Evolutionary conservation across 208 protist genomes (phyloP), one percentile per base, ranked within the genome.

Genomic region (Leishmania amazonensis): DNA sequence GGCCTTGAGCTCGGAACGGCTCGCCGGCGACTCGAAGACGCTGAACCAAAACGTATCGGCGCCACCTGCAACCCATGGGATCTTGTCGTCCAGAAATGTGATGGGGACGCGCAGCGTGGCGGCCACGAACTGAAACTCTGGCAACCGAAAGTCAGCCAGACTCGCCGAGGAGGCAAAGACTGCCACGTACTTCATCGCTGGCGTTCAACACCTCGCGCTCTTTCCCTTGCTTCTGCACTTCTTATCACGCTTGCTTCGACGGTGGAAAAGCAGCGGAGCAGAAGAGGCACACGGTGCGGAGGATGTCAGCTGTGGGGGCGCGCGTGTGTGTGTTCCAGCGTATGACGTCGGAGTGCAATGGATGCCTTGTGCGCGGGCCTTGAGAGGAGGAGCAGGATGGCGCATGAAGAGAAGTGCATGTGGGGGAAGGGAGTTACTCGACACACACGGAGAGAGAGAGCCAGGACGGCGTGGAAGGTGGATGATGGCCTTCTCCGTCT

Each of bases 111-210:
- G 77, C 1, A 94, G 65, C 13, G 85, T 83, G 7, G 84, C 75
- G 31, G 91, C 91, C 0, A 87, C 92, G 1, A 85, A 78, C 15
- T 85, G 67, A 40, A 97, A 86, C 81, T 97, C 92, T 1, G 82
- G 78, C 45, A 87, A 62, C 38, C 92, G 89, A 78, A 97, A 94
- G 40, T 79, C 42, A 17, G 83, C 76, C 8, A 97, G 87, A 9
- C 85, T 89, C 42, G 88, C 76, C 6, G 84, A 91, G 62, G 90
- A 95, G n/a, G 91, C 88, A 79, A 97, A 97, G 68, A 88, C 87
- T 9, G 88, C 92, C 57, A 96, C 70, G 67, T 91, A 95, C 78
- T 87, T 95, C 40, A n/a, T 74, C 28, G 9, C 47, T 17, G 3
- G 45, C 24, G 51, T 53, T 49, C 40, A 15, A n/a, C 68, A 74